A percentile compares a stretch with the other conserved stretches of the same genome.
phyloP scores from a whole-genome alignment of 192 early-diverging fungal genomes.

The Rhizophlyctis rosea region DNA sequence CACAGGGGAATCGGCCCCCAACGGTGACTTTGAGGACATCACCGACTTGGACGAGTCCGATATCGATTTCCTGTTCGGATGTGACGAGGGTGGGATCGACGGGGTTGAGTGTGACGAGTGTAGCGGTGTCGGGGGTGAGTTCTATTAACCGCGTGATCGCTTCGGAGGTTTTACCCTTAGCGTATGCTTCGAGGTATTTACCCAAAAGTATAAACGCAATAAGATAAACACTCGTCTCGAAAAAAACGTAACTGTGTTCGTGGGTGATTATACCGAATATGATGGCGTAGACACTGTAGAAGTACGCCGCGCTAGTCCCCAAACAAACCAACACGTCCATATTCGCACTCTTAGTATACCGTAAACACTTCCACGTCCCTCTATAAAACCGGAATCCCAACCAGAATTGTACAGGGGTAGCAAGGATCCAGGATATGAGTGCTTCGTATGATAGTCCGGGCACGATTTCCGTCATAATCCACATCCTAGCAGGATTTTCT shows the following conservation, averaged over 20 bases:
- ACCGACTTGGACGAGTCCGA: constrained; percentile 62
- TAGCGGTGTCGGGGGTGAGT: constrained; percentile 71
- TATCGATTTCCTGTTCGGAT: constrained; percentile 44
- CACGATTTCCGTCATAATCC: constrained; percentile 46
- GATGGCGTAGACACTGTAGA: constrained; percentile 57
- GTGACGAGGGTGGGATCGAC: constrained; percentile 10
- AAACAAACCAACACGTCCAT: constrained; percentile 80
- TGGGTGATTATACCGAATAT: constrained; percentile 22
- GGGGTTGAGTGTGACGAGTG: constrained; percentile 46
- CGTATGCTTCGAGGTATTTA: constrained; percentile 75
- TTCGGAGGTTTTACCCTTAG: constrained; percentile 70
- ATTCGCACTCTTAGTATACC: constrained; percentile 61
- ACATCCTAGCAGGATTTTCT: constrained; percentile 38
- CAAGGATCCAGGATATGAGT: constrained; percentile 54
- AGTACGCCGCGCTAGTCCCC: constrained; percentile 71
- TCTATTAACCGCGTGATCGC: constrained; percentile 72
- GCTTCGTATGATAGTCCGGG: constrained; percentile 55
- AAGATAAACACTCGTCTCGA: constrained; percentile 74
- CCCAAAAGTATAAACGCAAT: constrained; percentile 81
- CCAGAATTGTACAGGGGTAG: constrained; percentile 73
- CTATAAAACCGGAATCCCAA: constrained; percentile 66
- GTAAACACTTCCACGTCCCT: constrained; percentile 60
- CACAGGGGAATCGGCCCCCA: constrained; percentile 69
- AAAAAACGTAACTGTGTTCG: constrained; percentile 46
- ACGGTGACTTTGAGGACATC: constrained; percentile 72